Evolutionary conservation across 352 stramenopile species (phyloP).

Genomic region (Globisporangium yorkense): DNA sequence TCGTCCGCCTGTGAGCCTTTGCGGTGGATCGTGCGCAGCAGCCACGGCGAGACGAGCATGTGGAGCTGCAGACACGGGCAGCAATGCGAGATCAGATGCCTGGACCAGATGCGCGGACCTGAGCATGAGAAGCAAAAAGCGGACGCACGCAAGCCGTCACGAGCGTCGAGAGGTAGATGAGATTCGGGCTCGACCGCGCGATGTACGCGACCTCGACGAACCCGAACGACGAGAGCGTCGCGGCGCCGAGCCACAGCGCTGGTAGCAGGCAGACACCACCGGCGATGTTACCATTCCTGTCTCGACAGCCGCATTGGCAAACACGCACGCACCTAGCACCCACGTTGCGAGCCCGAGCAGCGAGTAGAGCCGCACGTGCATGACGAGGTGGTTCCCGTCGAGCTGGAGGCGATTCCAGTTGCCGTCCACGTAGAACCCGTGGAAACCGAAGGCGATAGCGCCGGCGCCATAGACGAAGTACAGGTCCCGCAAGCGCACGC

Average conservation of each 20-base stretch:
- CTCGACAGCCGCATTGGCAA: neutral
- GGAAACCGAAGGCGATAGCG: conserved; percentile 41
- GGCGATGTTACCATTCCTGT: neutral
- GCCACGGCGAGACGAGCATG: conserved; percentile 47
- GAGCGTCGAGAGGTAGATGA: conserved; percentile 63
- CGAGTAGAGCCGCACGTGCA: conserved; percentile 67
- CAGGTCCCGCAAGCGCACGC: conserved; percentile 41
- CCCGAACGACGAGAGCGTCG: conserved; percentile 49
- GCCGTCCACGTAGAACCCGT: conserved; percentile 67
- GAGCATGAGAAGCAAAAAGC: neutral
- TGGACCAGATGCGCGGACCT: neutral
- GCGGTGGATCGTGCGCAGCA: conserved; percentile 59
- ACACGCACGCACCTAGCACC: conserved; percentile 25
- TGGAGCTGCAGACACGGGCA: conserved; percentile 32
- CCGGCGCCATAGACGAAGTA: conserved; percentile 61
- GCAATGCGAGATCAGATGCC: neutral
- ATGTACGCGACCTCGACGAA: conserved; percentile 59
- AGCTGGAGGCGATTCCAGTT: conserved; percentile 49
- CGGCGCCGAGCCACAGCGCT: conserved; percentile 63
- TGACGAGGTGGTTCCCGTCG: conserved; percentile 58
- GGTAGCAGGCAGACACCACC: neutral
- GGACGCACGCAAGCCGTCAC: conserved; percentile 43
- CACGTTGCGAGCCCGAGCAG: conserved; percentile 44
- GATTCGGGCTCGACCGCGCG: conserved; percentile 35
- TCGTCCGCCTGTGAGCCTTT: conserved; percentile 64